Percentiles rank a stretch among this genome's conserved stretches.
Conservation (phyloP, 176 grass and related monocot species). For the Eleusine indica region DNA sequence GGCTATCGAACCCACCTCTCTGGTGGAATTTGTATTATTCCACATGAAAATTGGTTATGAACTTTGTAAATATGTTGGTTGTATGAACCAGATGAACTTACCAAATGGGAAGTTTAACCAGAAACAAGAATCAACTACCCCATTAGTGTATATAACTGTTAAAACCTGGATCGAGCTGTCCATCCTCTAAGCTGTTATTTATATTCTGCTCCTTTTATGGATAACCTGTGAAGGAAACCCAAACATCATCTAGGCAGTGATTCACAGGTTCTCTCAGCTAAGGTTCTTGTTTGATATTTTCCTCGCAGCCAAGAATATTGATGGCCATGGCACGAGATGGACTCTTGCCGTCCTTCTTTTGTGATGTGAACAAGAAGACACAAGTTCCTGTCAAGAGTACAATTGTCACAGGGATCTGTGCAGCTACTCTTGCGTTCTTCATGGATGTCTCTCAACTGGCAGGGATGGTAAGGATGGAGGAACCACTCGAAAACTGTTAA, state of each 20-base stretch:
- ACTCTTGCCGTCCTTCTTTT: slow-evolving; percentile 76
- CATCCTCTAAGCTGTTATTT: not conserved
- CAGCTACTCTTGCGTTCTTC: slow-evolving; percentile 70
- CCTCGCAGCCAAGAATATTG: slow-evolving; percentile 75
- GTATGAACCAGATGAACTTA: not conserved
- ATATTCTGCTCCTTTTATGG: slow-evolving; percentile 5
- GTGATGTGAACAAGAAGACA: slow-evolving; percentile 62
- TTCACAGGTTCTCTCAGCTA: not conserved
- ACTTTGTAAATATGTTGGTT: not conserved
- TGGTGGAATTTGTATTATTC: not conserved
- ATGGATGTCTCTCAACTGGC: slow-evolving; percentile 94
- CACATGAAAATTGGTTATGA: not conserved
- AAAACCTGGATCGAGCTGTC: not conserved
- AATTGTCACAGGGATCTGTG: slow-evolving; percentile 75
- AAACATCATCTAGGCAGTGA: not conserved
- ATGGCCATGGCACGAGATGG: slow-evolving; percentile 91
- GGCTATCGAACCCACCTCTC: not conserved
- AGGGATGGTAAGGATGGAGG: slow-evolving; percentile 67
- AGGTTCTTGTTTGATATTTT: slow-evolving; percentile 27
- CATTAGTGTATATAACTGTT: not conserved
- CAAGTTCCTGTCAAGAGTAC: slow-evolving; percentile 94
- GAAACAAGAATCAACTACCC: not conserved
- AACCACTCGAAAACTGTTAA: not conserved
- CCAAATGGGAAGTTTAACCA: not conserved
- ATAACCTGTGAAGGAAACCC: not conserved